phyloP scores from a whole-genome alignment of 1,284 basidiomycete genomes.

The Bjerkandera adusta region DNA sequence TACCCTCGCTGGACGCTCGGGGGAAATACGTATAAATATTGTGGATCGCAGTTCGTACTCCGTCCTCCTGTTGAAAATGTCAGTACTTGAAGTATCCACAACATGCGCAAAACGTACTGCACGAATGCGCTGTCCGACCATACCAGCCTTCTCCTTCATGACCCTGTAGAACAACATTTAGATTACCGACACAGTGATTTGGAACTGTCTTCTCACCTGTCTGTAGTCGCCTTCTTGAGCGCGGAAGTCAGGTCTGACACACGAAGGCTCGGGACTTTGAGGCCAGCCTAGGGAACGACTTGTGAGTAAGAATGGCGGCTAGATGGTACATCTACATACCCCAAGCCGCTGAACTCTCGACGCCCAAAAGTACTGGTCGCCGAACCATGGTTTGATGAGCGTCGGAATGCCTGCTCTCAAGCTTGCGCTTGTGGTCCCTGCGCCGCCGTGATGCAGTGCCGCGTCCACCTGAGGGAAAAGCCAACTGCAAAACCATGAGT shows the following conservation, averaged over 20 bases:
- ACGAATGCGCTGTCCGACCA: conserved; percentile 62
- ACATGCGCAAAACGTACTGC: conserved; percentile 34
- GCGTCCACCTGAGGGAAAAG: conserved; percentile 72
- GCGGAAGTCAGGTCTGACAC: conserved; percentile 52
- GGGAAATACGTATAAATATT: conserved; percentile 49
- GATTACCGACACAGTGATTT: conserved; percentile 3
- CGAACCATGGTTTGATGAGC: conserved; percentile 72
- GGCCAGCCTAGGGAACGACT: conserved; percentile 35
- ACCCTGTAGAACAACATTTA: conserved; percentile 28
- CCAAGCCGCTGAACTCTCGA: conserved; percentile 61
- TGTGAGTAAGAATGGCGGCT: background rate
- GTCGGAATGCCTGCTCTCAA: conserved; percentile 74
- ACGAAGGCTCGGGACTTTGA: conserved; percentile 48
- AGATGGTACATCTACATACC: conserved; percentile 27
- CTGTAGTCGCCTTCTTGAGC: conserved; percentile 52
- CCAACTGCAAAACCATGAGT: conserved; percentile 41
- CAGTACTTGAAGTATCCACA: background rate
- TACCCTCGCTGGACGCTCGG: conserved; percentile 32
- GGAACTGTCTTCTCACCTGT: conserved; percentile 32
- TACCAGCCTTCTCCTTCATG: conserved; percentile 66
- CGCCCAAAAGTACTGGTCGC: conserved; percentile 75
- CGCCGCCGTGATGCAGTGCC: conserved; percentile 71
- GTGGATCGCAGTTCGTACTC: conserved; percentile 46
- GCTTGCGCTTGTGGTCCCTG: conserved; percentile 70
- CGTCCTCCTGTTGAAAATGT: conserved; percentile 40